Evolutionary conservation across 345 rosid genomes (phyloP).

Genomic region (Citrus sp.): DNA sequence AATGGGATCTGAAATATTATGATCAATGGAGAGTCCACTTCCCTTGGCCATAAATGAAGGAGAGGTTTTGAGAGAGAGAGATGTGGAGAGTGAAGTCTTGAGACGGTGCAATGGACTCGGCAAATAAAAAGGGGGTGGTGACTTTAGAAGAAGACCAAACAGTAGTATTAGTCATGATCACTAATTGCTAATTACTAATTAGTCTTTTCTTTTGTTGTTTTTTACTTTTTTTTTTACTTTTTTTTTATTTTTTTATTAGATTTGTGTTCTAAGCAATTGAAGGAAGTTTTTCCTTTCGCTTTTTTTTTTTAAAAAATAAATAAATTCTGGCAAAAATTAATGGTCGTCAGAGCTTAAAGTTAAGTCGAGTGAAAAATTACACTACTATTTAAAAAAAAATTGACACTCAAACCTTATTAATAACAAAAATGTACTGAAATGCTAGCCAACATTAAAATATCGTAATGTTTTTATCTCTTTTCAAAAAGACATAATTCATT

Average conservation of each 20-base stretch:
- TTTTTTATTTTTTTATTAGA: neutral
- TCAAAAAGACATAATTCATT: too few species aligned
- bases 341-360: too few species aligned
- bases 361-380: too few species aligned
- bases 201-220: neutral
- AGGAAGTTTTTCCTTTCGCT: neutral
- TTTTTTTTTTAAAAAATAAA: neutral
- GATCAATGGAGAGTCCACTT: slow-evolving; percentile 61
- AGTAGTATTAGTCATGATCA: neutral
- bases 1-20: slow-evolving; percentile 30
- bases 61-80: slow-evolving; percentile 1
- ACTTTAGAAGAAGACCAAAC: slow-evolving; percentile 43
- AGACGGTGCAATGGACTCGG: slow-evolving; percentile 69
- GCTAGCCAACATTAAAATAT: too few species aligned
- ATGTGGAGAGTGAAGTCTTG: slow-evolving; percentile 28
- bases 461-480: too few species aligned
- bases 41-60: slow-evolving; percentile 54
- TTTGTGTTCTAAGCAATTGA: neutral
- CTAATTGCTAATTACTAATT: neutral
- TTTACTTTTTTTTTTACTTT: neutral
- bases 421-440: too few species aligned
- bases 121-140: slow-evolving; percentile 41
- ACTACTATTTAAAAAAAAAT: too few species aligned
- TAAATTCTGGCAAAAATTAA: too few species aligned
- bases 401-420: too few species aligned